Conservation (phyloP, 257 asterid genomes). For the Gynochthodes officinalis region DNA sequence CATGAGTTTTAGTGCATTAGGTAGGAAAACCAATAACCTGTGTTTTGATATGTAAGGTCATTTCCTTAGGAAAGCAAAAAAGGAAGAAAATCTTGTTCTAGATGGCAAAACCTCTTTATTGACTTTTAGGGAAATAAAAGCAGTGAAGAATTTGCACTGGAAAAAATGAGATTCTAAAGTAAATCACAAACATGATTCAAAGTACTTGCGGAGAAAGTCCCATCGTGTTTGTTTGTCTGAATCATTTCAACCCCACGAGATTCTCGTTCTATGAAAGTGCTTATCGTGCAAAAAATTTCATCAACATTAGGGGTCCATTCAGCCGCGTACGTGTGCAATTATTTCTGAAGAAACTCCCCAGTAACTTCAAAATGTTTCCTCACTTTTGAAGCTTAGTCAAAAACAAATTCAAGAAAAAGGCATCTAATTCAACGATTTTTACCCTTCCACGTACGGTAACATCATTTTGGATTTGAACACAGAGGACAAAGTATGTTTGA, state of each 20-base stretch:
- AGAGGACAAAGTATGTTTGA: neutral
- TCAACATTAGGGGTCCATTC: conserved; percentile 20
- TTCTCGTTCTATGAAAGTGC: neutral
- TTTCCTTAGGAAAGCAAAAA: too few relatives aligned
- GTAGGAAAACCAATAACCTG: too few relatives aligned
- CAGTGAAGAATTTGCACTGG: neutral
- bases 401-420: neutral
- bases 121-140: neutral
- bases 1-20: too few relatives aligned
- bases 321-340: conserved; percentile 24
- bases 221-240: conserved; percentile 31
- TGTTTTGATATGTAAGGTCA: too few relatives aligned
- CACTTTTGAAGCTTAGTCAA: neutral
- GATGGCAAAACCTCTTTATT: neutral
- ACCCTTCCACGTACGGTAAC: neutral
- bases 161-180: neutral
- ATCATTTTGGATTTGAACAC: neutral
- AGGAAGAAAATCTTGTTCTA: neutral
- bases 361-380: conserved; percentile 9
- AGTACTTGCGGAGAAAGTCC: conserved; percentile 14
- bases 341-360: conserved; percentile 16
- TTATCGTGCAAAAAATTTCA: neutral
- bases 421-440: neutral
- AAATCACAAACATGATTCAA: neutral
- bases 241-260: conserved; percentile 21